phyloP scores from a whole-genome alignment of 768 basidiomycete genomes.

The Vishniacozyma victoriae region DNA sequence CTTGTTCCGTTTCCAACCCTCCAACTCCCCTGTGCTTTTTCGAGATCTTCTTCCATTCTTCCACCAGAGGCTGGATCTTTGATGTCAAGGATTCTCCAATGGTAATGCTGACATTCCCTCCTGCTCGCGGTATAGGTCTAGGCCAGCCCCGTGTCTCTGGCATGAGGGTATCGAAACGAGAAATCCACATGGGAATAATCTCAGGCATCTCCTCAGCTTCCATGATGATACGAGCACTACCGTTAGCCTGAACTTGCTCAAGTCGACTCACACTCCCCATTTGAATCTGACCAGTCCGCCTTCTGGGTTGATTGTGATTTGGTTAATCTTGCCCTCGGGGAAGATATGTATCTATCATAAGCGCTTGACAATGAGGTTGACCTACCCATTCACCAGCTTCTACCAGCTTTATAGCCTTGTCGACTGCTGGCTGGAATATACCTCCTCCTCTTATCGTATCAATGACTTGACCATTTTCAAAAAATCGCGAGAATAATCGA shows the following conservation, averaged over 20 bases:
- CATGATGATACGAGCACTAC: constrained; percentile 77
- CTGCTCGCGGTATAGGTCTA: constrained; percentile 61
- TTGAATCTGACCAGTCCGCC: constrained; percentile 68
- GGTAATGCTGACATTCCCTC: constrained; percentile 61
- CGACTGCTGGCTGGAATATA: constrained; percentile 78
- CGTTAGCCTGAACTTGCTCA: not conserved
- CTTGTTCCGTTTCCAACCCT: too few relatives aligned
- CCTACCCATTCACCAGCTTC: constrained; percentile 80
- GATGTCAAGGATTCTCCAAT: constrained; percentile 67
- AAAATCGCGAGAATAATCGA: constrained; percentile 81
- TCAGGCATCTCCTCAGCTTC: constrained; percentile 60
- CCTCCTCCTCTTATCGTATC: constrained; percentile 89
- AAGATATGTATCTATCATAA: constrained; percentile 75
- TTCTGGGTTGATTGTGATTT: constrained; percentile 48
- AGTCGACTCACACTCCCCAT: constrained; percentile 82
- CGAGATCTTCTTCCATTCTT: constrained; percentile 41
- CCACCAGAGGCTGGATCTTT: constrained; percentile 36
- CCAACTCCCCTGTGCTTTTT: too few relatives aligned
- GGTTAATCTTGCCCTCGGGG: constrained; percentile 81
- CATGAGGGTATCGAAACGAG: constrained; percentile 89
- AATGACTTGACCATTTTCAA: constrained; percentile 79
- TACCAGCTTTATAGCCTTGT: constrained; percentile 72
- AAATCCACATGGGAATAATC: constrained; percentile 90
- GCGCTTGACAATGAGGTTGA: constrained; percentile 11
- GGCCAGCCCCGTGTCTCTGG: constrained; percentile 75